Conservation (phyloP, 345 rosid genomes). For the Gossypium rotundifolium region DNA sequence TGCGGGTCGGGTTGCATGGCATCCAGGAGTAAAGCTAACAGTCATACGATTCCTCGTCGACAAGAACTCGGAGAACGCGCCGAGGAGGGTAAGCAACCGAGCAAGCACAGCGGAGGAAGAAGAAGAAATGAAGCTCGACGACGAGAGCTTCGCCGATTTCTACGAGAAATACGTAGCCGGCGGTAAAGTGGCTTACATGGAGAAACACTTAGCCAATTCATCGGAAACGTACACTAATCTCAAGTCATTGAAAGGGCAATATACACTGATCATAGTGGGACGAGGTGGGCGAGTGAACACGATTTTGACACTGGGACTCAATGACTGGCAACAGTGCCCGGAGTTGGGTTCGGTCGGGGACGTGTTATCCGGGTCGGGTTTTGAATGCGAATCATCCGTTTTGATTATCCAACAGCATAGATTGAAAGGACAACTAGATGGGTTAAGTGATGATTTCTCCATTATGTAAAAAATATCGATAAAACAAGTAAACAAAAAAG, state of each 20-base stretch:
- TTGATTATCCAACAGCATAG: constrained; percentile 80
- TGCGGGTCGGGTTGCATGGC: constrained; percentile 61
- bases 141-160: constrained; percentile 77
- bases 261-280: constrained; percentile 71
- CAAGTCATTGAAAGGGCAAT: constrained; percentile 61
- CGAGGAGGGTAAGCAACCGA: constrained; percentile 47
- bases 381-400: constrained; percentile 59
- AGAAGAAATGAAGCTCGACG: constrained; percentile 86
- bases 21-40: constrained; percentile 64
- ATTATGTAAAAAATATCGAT: constrained; percentile 40
- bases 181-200: constrained; percentile 66
- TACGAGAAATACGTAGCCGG: constrained; percentile 68
- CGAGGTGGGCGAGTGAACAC: constrained; percentile 72
- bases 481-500: too few relatives aligned
- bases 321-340: constrained; percentile 94
- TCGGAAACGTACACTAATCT: constrained; percentile 73
- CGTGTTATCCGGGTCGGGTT: constrained; percentile 74
- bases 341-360: constrained; percentile 91
- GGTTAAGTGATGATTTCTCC: constrained; percentile 79
- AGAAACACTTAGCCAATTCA: constrained; percentile 83
- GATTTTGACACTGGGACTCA: constrained; percentile 65
- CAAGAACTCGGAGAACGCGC: constrained; percentile 39
- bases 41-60: constrained; percentile 78
- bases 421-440: constrained; percentile 57
- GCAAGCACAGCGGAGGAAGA: constrained; percentile 51